A percentile compares a stretch with the other conserved stretches of the same genome.
These are phyloP conservation scores for Leccinellum rugosiceps DNA, from an alignment of 768 basidiomycete species.

Conservation along the genomic window DNA sequence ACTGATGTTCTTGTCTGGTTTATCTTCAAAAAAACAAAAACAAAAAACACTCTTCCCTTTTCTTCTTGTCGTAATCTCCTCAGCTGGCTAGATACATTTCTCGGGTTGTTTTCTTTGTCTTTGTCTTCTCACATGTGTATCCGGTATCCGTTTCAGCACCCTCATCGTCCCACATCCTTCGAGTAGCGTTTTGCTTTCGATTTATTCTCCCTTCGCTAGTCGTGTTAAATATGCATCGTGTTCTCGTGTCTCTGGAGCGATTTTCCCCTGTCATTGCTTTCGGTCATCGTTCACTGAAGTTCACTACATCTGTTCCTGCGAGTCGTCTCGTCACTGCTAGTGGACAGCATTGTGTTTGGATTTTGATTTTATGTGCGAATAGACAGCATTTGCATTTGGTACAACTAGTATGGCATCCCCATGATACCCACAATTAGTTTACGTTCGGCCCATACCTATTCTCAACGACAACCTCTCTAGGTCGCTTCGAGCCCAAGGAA, in stretches of 20 bases:
- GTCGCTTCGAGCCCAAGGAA: background rate
- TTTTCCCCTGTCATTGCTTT: background rate
- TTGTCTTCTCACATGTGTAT: background rate
- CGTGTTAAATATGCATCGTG: background rate
- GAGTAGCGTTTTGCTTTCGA: background rate
- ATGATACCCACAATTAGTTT: background rate
- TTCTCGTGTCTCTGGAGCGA: background rate
- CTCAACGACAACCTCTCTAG: background rate
- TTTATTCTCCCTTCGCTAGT: background rate
- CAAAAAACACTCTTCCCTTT: background rate
- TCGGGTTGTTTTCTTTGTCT: background rate
- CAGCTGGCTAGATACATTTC: no score
- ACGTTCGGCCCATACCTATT: background rate
- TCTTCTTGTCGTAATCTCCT: background rate
- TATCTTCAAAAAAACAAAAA: background rate
- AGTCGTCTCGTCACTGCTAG: no score
- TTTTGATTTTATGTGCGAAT: no score
- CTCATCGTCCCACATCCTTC: background rate
- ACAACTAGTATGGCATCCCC: no score
- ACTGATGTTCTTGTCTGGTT: background rate
- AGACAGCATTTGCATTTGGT: no score
- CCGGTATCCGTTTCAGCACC: background rate
- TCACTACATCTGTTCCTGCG: no score
- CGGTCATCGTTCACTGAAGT: no score
- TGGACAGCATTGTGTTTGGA: no score